These are phyloP conservation scores for Claviceps paspali DNA, from an alignment of 2,329 filamentous ascomycete genomes.

Conservation along the genomic window DNA sequence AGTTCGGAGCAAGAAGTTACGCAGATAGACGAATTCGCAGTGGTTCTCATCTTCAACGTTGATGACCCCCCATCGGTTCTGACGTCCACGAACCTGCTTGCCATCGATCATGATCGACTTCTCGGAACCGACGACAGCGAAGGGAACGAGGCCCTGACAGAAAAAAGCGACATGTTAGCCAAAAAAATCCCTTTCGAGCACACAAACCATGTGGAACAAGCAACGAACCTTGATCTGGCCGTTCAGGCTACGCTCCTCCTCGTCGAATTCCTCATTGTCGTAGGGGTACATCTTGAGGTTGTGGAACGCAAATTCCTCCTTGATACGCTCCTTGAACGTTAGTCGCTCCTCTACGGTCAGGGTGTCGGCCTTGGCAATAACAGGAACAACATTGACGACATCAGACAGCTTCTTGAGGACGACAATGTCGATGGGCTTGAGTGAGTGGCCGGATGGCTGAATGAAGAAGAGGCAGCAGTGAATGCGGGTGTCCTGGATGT, in stretches of 20 bases:
- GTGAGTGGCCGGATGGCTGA: constrained; percentile 89
- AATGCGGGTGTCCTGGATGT: constrained; percentile 97
- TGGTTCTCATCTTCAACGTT: constrained; percentile 99
- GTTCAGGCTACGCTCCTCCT: constrained; percentile 89
- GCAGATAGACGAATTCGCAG: constrained; percentile 97
- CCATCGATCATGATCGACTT: constrained; percentile 95
- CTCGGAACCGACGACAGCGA: constrained; percentile 95
- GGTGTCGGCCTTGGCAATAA: constrained; percentile 96
- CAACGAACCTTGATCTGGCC: constrained; percentile 78
- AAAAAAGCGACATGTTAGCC: constrained; percentile 4
- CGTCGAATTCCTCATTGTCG: constrained; percentile 96
- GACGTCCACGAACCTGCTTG: constrained; percentile 91
- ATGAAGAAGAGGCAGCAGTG: constrained; percentile 99
- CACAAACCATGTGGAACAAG: background rate
- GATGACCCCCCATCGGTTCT: constrained; percentile 99
- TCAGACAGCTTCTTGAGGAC: constrained; percentile 99
- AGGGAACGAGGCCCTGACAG: constrained; percentile 76
- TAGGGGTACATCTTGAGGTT: constrained; percentile 99
- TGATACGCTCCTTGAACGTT: constrained; percentile 97
- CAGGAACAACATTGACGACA: constrained; percentile 96
- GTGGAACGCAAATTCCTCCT: constrained; percentile 99
- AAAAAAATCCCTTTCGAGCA: background rate
- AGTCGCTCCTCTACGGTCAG: constrained; percentile 89
- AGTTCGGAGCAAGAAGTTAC: constrained; percentile 96
- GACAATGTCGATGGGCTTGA: constrained; percentile 99